Base-by-base conservation (phyloP, 1,139 yeast species). In the Protomyces inundatus region DNA sequence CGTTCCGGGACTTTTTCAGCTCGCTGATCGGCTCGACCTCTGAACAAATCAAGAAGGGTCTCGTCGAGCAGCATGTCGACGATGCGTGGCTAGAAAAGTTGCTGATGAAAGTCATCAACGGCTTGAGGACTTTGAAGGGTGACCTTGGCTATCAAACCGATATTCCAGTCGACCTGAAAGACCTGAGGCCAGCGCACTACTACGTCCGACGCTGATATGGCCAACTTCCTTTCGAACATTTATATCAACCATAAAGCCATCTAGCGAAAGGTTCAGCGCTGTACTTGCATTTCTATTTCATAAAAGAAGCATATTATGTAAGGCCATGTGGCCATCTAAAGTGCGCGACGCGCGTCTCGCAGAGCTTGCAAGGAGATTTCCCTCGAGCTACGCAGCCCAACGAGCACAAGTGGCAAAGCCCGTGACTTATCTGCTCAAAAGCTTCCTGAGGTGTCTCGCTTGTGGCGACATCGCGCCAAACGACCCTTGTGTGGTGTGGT, bases 21-120 rank as follows among this genome's bases (percentile, higher is more conserved):
- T 34, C 50, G 10, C 12, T 58, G 35, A 40, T 39, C 14, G 34
- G 36, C n/a, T 55, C 62, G 46, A 42, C 56, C 33, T 16, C 35
- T 33, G 62, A 58, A 16, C 62, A 58, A 42, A 52, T 55, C n/a
- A 58, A 58, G 52, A 58, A 58, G 46, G 39, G 42, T 9, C 45
- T 58, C 30, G 62, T 58, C 6, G 62, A 58, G 34, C 45, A 40
- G 12, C 62, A 58, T 36, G 62, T 58, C 53, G 62, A 58, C 14
- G 62, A 58, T 34, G 56, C 53, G 7, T 58, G 62, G 62, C 52
- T 58, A 23, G 52, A 58, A 33, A 58, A 58, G 45, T 14, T 58
- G 32, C 39, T 52, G 52, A 30, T 58, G 35, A 58, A 58, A 46
- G 62, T 34, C 36, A 39, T 52, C 55, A 40, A 34, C 6, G 55